Conservation (phyloP, 805 yeast genomes). For the Candida schatavii region DNA sequence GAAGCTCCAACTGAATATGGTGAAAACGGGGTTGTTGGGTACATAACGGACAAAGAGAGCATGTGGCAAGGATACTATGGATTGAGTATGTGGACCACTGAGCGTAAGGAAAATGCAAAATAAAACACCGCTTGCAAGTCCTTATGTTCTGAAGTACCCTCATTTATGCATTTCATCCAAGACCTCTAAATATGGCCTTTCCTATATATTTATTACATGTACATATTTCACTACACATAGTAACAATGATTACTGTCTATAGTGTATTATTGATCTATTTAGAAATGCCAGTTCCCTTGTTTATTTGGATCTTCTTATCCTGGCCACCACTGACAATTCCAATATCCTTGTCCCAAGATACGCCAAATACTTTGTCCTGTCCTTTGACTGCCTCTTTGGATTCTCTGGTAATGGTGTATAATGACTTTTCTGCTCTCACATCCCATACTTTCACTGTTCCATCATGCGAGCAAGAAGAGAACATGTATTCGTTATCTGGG, state of each 20-base stretch:
- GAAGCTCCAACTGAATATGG: slow-evolving; percentile 8
- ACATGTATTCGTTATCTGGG: slow-evolving; percentile 77
- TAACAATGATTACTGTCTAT: neutral
- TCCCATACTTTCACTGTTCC: slow-evolving; percentile 97
- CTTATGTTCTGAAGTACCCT: neutral
- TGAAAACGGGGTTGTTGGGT: slow-evolving; percentile 47
- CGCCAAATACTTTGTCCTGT: slow-evolving; percentile 74
- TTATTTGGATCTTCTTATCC: slow-evolving; percentile 89
- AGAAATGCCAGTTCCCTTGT: slow-evolving; percentile 37
- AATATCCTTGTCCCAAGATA: slow-evolving; percentile 74
- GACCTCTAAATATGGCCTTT: too few species aligned
- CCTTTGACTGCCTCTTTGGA: slow-evolving; percentile 40
- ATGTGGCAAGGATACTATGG: slow-evolving; percentile 82
- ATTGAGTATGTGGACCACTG: slow-evolving; percentile 53
- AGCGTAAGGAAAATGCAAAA: slow-evolving; percentile 23
- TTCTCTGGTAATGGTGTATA: slow-evolving; percentile 82
- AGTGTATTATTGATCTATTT: slow-evolving; percentile 11
- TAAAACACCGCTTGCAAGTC: neutral
- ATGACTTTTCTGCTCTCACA: slow-evolving; percentile 75
- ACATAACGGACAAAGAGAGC: slow-evolving; percentile 62
- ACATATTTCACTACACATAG: neutral
- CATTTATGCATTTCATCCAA: too few species aligned
- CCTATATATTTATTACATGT: neutral
- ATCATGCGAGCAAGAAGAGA: slow-evolving; percentile 92
- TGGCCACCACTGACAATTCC: slow-evolving; percentile 93